Conservation (phyloP, 352 stramenopile species). For the Elongisporangium senticosum region DNA sequence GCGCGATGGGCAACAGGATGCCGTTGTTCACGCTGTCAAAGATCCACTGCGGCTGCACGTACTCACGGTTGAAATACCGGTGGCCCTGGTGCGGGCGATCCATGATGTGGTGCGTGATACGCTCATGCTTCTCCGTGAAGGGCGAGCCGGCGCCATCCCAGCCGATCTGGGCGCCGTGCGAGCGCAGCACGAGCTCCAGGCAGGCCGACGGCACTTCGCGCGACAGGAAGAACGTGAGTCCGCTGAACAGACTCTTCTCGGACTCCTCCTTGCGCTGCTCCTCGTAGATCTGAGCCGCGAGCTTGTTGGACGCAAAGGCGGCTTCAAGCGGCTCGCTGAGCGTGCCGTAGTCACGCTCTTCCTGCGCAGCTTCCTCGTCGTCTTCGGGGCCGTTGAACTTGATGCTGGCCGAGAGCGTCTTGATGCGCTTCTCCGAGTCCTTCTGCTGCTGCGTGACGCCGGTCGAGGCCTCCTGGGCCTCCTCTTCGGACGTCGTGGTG, state of each 20-base stretch:
- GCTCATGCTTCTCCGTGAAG: constrained; percentile 84
- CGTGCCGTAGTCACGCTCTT: constrained; percentile 63
- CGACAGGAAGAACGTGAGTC: constrained; percentile 89
- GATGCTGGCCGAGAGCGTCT: constrained; percentile 47
- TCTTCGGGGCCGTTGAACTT: constrained; percentile 29
- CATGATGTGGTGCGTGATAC: constrained; percentile 97
- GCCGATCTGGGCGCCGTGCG: constrained; percentile 92
- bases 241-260: constrained; percentile 75
- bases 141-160: constrained; percentile 94
- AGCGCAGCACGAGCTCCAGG: constrained; percentile 94
- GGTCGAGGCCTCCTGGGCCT: constrained; percentile 18
- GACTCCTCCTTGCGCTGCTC: constrained; percentile 78
- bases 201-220: constrained; percentile 93
- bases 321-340: constrained; percentile 91
- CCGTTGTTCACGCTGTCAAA: constrained; percentile 98
- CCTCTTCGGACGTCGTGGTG: constrained; percentile 20
- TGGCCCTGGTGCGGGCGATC: constrained; percentile 91
- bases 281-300: constrained; percentile 72
- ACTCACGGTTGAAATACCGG: constrained; percentile 92
- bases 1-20: constrained; percentile 89
- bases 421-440: constrained; percentile 85
- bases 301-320: constrained; percentile 75
- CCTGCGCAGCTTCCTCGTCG: constrained; percentile 69
- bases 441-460: constrained; percentile 72
- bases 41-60: constrained; percentile 99